Evolutionary conservation across 441 rosid genomes (phyloP).

Genomic region (Populus hybrid): DNA sequence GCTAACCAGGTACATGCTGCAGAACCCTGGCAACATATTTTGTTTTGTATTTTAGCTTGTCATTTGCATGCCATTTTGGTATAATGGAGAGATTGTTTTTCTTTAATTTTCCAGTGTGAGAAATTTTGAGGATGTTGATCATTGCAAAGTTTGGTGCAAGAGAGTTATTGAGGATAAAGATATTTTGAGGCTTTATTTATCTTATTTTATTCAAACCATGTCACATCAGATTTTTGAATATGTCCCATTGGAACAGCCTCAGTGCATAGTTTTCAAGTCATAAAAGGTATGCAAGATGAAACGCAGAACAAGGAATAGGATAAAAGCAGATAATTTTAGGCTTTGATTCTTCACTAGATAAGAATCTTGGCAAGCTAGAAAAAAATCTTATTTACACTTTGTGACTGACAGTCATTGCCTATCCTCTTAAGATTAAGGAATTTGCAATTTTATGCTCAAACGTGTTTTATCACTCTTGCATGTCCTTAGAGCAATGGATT

Average conservation of each 20-base stretch:
- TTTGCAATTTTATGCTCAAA: neutral
- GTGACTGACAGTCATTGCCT: conserved; percentile 1
- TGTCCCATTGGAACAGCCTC: neutral
- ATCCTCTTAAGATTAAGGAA: neutral
- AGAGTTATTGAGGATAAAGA: neutral
- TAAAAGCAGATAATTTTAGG: neutral
- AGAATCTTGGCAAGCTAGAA: neutral
- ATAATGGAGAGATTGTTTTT: neutral
- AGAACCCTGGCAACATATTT: neutral
- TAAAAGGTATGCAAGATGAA: neutral
- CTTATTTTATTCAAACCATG: neutral
- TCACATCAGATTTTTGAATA: neutral
- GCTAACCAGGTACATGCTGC: conserved; percentile 61
- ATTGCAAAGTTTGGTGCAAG: neutral
- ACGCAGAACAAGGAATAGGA: neutral
- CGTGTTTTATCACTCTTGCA: neutral
- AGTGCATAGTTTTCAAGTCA: neutral
- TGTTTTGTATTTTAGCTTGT: neutral
- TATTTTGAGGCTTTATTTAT: neutral
- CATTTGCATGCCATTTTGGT: neutral
- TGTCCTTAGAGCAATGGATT: conserved; percentile 82
- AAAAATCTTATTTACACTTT: neutral
- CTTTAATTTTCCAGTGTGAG: neutral
- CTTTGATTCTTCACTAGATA: neutral
- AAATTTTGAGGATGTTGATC: neutral